phyloP scores from a whole-genome alignment of 2,329 filamentous ascomycete genomes.

The Aspergillus spinulosporus region DNA sequence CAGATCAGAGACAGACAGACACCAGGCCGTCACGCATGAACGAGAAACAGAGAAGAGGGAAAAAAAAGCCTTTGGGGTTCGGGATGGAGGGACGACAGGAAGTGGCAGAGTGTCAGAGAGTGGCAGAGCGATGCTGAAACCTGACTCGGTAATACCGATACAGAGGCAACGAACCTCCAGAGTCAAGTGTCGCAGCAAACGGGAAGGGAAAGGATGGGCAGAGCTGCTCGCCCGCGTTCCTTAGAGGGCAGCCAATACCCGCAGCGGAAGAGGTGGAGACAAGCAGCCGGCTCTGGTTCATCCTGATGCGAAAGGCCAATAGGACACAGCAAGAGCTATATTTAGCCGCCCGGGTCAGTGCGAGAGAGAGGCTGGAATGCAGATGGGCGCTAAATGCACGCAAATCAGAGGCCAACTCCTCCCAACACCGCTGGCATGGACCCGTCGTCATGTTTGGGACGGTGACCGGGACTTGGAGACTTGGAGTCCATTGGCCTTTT shows the following conservation, averaged over 20 bases:
- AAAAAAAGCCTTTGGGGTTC: not conserved
- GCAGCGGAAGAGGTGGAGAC: slow-evolving; percentile 1
- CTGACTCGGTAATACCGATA: slow-evolving; percentile 11
- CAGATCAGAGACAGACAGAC: slow-evolving; percentile 21
- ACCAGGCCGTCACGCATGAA: slow-evolving; percentile 17
- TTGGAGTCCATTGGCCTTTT: not conserved
- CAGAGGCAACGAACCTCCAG: slow-evolving; percentile 8
- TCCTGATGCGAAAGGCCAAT: too few relatives aligned
- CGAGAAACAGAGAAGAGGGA: not conserved
- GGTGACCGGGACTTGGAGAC: slow-evolving; percentile 7
- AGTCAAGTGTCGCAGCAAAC: too few relatives aligned
- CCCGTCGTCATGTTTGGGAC: slow-evolving; percentile 8
- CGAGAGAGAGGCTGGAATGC: slow-evolving; percentile 24
- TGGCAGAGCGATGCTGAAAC: slow-evolving; percentile 11
- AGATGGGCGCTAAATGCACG: slow-evolving; percentile 38
- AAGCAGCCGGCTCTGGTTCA: slow-evolving; percentile 19
- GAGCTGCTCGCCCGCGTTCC: slow-evolving; percentile 20
- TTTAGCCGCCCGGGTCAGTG: slow-evolving; percentile 36
- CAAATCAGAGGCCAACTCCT: slow-evolving; percentile 30
- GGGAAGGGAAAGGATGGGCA: too few relatives aligned
- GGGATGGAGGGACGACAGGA: slow-evolving; percentile 13
- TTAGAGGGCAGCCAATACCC: slow-evolving; percentile 20
- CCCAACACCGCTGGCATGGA: slow-evolving; percentile 16
- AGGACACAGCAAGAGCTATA: slow-evolving; percentile 26
- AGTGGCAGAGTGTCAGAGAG: slow-evolving; percentile 14